Base-by-base conservation (phyloP, 352 stramenopile species). In the Globisporangium paroecandrum region DNA sequence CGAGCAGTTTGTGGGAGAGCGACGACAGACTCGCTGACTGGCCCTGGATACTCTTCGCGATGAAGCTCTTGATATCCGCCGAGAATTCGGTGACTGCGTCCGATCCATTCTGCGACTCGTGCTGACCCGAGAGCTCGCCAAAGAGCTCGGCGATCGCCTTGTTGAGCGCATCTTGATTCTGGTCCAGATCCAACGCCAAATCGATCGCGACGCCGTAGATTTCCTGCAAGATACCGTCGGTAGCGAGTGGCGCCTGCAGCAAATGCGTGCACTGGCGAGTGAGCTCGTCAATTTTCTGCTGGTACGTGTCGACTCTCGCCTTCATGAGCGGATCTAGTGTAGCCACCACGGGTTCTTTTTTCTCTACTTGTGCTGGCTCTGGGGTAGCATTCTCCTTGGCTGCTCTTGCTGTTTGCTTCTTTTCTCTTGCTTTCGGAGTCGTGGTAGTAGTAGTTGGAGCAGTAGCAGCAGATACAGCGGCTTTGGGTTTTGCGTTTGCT, bases 221-320 rank as follows among this genome's bases (percentile, higher is more conserved):
- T 43, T 93, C 85, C 49, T 90, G 81, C 64, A 89, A 69, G n/a
- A 91, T 69, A 2, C 54, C 66, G 51, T 88, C 77, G 8, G 71
- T 69, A 10, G 54, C 46, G 6, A 66, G 69, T 0, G 76, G 74
- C 8, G 66, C 43, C 12, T 66, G 29, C 27, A 82, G 57, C 15
- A 90, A 66, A 22, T 79, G 64, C 15, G 64, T 70, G 58, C 81
- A 90, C 36, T 77, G 65, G 15, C 66, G 66, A 24, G 83, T 90
- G 47, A 93, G 71, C 46, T 92, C 85, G n/a, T 89, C 76, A 18
- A 89, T 86, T 68, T 94, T 93, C 32, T 87, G 69, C 54, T 87
- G 76, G 57, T 93, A 95, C 24, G 73, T 86, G 56, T 88, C 82
- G 24, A 94, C 74, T 13, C 86, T 76, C 1, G 86, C 82, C 51